Percentiles rank a stretch among this genome's conserved stretches.
Conservation (phyloP, 495 filamentous ascomycete genomes). For the Aspergillus funiculosus region DNA sequence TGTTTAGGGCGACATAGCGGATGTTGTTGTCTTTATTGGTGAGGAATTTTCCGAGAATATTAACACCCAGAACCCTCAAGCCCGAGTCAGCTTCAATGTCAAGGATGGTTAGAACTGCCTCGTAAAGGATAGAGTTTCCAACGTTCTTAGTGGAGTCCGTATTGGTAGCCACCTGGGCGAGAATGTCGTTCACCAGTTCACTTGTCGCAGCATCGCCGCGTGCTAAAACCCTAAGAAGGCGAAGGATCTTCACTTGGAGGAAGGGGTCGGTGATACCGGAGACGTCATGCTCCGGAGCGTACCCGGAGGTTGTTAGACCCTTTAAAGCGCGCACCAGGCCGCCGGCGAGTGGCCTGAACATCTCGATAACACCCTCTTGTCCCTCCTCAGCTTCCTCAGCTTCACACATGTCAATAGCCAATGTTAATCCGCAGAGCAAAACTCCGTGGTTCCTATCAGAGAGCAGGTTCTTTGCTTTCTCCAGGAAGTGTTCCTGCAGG, state of each 20-base stretch:
- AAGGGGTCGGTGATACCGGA: constrained; percentile 99
- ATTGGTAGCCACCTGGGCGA: constrained; percentile 97
- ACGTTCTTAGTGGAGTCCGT: constrained; percentile 98
- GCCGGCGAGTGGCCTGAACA: constrained; percentile 74
- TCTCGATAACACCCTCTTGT: constrained; percentile 78
- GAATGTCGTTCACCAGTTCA: constrained; percentile 96
- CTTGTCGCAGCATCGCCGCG: constrained; percentile 84
- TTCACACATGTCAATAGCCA: constrained; percentile 89
- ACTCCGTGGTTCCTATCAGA: constrained; percentile 94
- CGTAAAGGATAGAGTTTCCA: constrained; percentile 95
- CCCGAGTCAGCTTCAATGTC: constrained; percentile 98
- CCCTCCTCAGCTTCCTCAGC: constrained; percentile 85
- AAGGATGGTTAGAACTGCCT: constrained; percentile 93
- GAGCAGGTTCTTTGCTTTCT: constrained; percentile 84
- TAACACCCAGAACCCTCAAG: constrained; percentile 87
- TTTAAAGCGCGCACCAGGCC: constrained; percentile 86
- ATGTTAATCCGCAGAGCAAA: constrained; percentile 81
- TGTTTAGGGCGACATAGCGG: constrained; percentile 95
- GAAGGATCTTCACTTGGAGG: constrained; percentile 91
- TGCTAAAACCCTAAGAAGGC: constrained; percentile 75
- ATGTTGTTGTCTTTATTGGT: constrained; percentile 99
- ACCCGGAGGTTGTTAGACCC: constrained; percentile 85
- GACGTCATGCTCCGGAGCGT: constrained; percentile 96
- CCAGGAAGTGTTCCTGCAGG: constrained; percentile 92
- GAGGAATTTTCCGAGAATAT: constrained; percentile 96